Conservation (phyloP, 306 rosid genomes). For the Cucumis sativus region Cucumber_9930_V3 NC_026655.2:21492501-21493000, state of each 20-base stretch:
- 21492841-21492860: slow-evolving; percentile 56
- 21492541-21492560: not conserved
- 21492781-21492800: slow-evolving; percentile 47
- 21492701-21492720: slow-evolving; percentile 54
- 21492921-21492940: slow-evolving; percentile 48
- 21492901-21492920: slow-evolving; percentile 72
- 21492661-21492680: not conserved
- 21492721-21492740: slow-evolving; percentile 57
- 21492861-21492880: slow-evolving; percentile 48
- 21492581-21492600: slow-evolving; percentile 14
- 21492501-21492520: not conserved
- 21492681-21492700: slow-evolving; percentile 31
- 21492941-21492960: slow-evolving; percentile 42
- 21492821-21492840: slow-evolving; percentile 75
- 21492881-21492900: slow-evolving; percentile 37
- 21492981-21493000: slow-evolving; percentile 57
- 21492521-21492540: not conserved
- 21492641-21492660: not conserved
- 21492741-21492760: slow-evolving; percentile 47
- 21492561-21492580: not conserved
- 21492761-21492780: slow-evolving; percentile 44
- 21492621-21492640: not conserved
- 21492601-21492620: slow-evolving; percentile 2
- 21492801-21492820: slow-evolving; percentile 59
- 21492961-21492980: slow-evolving; percentile 49